Evolutionary conservation across 1,284 basidiomycete genomes (phyloP).

Genomic region (Cystobasidium slooffiae): DNA sequence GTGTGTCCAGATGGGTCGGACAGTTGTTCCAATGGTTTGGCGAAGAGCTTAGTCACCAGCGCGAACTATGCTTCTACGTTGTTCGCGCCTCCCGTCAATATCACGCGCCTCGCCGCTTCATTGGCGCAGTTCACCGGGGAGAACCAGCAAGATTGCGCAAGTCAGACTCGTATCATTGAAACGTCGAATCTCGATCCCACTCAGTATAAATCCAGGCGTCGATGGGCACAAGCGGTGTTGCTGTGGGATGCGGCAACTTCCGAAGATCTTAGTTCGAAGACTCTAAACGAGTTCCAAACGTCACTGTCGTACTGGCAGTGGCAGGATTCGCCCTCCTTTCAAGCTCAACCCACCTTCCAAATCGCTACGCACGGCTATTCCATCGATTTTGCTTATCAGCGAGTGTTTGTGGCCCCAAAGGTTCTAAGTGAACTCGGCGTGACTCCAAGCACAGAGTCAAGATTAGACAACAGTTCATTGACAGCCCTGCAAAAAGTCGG

Average conservation of each 20-base stretch:
- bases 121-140: background rate
- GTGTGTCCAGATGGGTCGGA: slow-evolving; percentile 2
- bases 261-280: slow-evolving; percentile 9
- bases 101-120: slow-evolving; percentile 29
- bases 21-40: slow-evolving; percentile 26
- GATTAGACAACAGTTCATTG: background rate
- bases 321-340: slow-evolving; percentile 43
- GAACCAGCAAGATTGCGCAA: background rate
- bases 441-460: background rate
- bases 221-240: slow-evolving; percentile 28
- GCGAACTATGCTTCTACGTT: slow-evolving; percentile 3
- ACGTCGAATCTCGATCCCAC: slow-evolving; percentile 22
- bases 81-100: slow-evolving; percentile 44
- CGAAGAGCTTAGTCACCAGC: slow-evolving; percentile 41
- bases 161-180: slow-evolving; percentile 17
- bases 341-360: slow-evolving; percentile 44
- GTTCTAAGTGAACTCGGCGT: slow-evolving; percentile 1
- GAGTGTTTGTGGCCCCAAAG: slow-evolving; percentile 11
- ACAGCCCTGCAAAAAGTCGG: slow-evolving; percentile 35
- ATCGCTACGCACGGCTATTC: slow-evolving; percentile 44
- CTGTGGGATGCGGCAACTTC: slow-evolving; percentile 36
- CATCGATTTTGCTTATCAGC: slow-evolving; percentile 44
- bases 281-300: slow-evolving; percentile 34
- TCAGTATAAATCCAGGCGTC: slow-evolving; percentile 12
- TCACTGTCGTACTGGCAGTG: slow-evolving; percentile 38